Percentiles rank a stretch among this genome's conserved stretches.
phyloP scores from a whole-genome alignment of 1,284 basidiomycete genomes.

The Trametes hirsuta region DNA sequence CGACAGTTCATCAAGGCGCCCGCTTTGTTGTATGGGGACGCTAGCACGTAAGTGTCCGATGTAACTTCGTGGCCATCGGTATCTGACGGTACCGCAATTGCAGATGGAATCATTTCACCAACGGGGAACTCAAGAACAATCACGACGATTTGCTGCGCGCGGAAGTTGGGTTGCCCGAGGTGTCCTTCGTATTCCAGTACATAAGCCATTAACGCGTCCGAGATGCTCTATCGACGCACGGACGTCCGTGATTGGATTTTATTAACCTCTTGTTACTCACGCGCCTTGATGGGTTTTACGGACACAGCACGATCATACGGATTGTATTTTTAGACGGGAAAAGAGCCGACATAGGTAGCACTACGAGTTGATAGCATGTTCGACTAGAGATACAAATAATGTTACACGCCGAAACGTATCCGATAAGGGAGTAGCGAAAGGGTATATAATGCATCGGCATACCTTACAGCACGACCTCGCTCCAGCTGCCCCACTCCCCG shows the following conservation, averaged over 20 bases:
- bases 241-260: not conserved
- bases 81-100: slow-evolving; percentile 7
- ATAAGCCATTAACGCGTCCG: slow-evolving; percentile 64
- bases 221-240: too few relatives aligned
- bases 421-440: not conserved
- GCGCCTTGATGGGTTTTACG: not conserved
- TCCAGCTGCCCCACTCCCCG: slow-evolving; percentile 76
- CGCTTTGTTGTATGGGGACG: slow-evolving; percentile 94
- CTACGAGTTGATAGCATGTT: slow-evolving; percentile 6
- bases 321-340: slow-evolving; percentile 13
- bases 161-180: slow-evolving; percentile 83
- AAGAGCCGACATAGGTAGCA: not conserved
- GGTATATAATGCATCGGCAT: not conserved
- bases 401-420: slow-evolving; percentile 27
- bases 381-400: slow-evolving; percentile 34
- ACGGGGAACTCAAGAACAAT: slow-evolving; percentile 84
- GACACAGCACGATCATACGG: slow-evolving; percentile 1
- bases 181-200: slow-evolving; percentile 93
- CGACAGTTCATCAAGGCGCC: slow-evolving; percentile 84
- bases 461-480: slow-evolving; percentile 54
- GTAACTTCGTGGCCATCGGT: not conserved
- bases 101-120: slow-evolving; percentile 98
- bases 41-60: slow-evolving; percentile 81
- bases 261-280: not conserved
- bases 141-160: slow-evolving; percentile 96